Conservation (phyloP, 257 asterid genomes). For the Eustoma russellianum region DNA sequence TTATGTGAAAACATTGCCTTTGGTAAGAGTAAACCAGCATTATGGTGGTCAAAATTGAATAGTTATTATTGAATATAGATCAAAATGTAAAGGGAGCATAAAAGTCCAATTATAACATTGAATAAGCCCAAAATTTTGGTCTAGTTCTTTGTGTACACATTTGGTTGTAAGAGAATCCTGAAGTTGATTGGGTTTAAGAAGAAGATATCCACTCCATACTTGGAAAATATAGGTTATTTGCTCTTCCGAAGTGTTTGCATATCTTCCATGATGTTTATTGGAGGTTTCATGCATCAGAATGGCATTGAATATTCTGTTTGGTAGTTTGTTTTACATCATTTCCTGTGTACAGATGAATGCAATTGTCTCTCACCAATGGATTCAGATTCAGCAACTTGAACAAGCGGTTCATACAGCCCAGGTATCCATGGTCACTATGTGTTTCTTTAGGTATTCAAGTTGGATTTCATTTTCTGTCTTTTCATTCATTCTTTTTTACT, state of each 20-base stretch:
- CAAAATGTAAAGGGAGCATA: too few relatives aligned
- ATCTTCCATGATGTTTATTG: neutral
- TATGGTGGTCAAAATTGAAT: too few relatives aligned
- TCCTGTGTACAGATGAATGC: slow-evolving; percentile 35
- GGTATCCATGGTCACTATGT: slow-evolving; percentile 23
- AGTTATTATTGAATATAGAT: too few relatives aligned
- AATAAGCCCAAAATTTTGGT: too few relatives aligned
- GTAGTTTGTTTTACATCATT: neutral
- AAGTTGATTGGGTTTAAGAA: too few relatives aligned
- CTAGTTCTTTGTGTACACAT: too few relatives aligned
- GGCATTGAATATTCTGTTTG: neutral
- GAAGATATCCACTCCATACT: too few relatives aligned
- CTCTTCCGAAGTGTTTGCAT: neutral
- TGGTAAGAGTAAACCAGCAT: too few relatives aligned
- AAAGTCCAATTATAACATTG: too few relatives aligned
- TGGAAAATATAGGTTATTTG: too few relatives aligned
- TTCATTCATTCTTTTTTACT: slow-evolving; percentile 3
- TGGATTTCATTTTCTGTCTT: neutral
- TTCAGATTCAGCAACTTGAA: slow-evolving; percentile 81
- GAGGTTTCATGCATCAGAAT: neutral
- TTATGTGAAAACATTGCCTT: too few relatives aligned
- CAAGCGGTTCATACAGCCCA: slow-evolving; percentile 84
- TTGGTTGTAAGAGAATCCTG: too few relatives aligned
- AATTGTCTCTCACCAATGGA: slow-evolving; percentile 82
- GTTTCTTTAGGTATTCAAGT: neutral